phyloP scores from a whole-genome alignment of 2,329 filamentous ascomycete genomes.

The Aspergillus sergii region DNA sequence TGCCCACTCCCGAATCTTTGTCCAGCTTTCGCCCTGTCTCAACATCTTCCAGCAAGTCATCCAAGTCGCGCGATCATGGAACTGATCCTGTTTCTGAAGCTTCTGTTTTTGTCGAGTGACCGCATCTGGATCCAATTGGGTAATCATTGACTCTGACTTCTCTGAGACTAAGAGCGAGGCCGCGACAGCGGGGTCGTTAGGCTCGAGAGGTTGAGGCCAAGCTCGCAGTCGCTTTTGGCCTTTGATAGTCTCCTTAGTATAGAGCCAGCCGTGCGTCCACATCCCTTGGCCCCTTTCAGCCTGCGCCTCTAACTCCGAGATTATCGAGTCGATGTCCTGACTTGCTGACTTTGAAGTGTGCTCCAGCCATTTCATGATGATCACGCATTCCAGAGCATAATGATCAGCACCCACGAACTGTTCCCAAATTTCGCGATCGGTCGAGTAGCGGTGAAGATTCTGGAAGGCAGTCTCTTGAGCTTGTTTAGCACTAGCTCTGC shows the following conservation, averaged over 20 bases:
- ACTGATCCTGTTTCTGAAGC: conserved; percentile 80
- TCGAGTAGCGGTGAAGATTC: conserved; percentile 58
- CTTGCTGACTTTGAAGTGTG: conserved; percentile 68
- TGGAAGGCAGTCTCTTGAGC: conserved; percentile 44
- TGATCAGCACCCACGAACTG: conserved; percentile 75
- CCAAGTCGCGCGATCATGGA: conserved; percentile 89
- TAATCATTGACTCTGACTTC: conserved; percentile 68
- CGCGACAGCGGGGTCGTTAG: conserved; percentile 59
- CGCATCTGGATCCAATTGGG: conserved; percentile 90
- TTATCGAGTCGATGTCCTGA: conserved; percentile 73
- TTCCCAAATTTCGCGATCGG: conserved; percentile 66
- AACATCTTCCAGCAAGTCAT: conserved; percentile 92
- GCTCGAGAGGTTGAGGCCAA: conserved; percentile 67
- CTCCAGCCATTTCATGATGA: conserved; percentile 85
- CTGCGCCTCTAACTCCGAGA: conserved; percentile 73
- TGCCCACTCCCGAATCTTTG: conserved; percentile 82
- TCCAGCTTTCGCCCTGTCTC: conserved; percentile 74
- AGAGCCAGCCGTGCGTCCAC: conserved; percentile 87
- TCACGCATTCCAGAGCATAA: conserved; percentile 73
- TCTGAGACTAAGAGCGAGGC: conserved; percentile 61
- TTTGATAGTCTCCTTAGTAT: conserved; percentile 89
- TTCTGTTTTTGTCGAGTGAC: conserved; percentile 75
- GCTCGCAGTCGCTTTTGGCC: conserved; percentile 78
- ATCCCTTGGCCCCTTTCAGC: conserved; percentile 75
- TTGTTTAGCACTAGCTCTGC: conserved; percentile 40